A percentile compares a stretch with the other conserved stretches of the same genome.
phyloP scores from a whole-genome alignment of 2,329 filamentous ascomycete genomes.

The Fusarium nanum region DNA sequence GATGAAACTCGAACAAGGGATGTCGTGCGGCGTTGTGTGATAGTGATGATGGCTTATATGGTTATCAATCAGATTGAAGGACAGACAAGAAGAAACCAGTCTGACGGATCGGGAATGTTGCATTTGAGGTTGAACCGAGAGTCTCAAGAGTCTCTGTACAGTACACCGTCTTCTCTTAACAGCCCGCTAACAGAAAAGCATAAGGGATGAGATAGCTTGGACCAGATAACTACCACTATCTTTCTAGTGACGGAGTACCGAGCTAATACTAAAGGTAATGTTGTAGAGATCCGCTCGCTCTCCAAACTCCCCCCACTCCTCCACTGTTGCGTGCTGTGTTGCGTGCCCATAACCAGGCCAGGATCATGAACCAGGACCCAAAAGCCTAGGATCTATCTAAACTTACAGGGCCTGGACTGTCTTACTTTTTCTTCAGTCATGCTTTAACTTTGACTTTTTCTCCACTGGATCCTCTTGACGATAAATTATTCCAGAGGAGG shows the following conservation, averaged over 20 bases:
- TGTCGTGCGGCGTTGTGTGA: constrained; percentile 7
- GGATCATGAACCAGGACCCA: constrained; percentile 4
- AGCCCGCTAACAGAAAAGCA: not conserved
- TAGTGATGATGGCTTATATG: not conserved
- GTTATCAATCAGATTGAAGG: constrained; percentile 1
- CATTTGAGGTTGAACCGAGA: constrained; percentile 11
- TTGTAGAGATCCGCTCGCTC: constrained; percentile 21
- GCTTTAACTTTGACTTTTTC: not conserved
- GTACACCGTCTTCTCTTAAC: not conserved
- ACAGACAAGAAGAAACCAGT: constrained; percentile 9
- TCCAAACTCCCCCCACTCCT: constrained; percentile 17
- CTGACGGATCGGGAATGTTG: constrained; percentile 19
- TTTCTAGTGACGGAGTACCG: not conserved
- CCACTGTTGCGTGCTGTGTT: constrained; percentile 35
- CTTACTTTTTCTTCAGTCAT: constrained; percentile 4
- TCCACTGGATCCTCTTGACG: constrained; percentile 17
- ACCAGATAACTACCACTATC: not conserved
- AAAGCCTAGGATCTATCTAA: constrained; percentile 1
- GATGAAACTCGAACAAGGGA: constrained; percentile 33
- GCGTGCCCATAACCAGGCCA: constrained; percentile 22
- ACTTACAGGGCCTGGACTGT: constrained; percentile 14
- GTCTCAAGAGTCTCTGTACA: not conserved
- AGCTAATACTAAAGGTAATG: not conserved
- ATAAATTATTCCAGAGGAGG: not conserved
- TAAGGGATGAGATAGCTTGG: not conserved